phyloP scores from a whole-genome alignment of 768 basidiomycete species.

The Lactarius pseudohatsudake region DNA sequence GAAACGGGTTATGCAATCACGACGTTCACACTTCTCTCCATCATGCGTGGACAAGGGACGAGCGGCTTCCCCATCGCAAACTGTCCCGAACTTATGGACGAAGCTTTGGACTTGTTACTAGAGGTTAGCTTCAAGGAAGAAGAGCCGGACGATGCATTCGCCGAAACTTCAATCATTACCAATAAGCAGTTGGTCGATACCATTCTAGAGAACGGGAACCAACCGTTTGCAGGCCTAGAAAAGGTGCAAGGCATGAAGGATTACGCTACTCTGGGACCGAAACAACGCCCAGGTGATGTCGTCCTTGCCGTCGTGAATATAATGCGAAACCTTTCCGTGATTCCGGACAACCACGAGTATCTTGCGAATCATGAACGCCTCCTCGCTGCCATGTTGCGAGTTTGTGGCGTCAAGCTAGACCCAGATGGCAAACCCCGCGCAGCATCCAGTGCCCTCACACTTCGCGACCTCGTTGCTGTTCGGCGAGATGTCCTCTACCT shows the following conservation, averaged over 20 bases:
- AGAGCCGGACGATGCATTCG: slow-evolving; percentile 30
- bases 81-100: slow-evolving; percentile 80
- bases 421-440: slow-evolving; percentile 38
- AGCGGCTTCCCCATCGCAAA: slow-evolving; percentile 74
- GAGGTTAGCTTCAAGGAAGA: slow-evolving; percentile 71
- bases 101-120: slow-evolving; percentile 82
- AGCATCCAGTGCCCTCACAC: slow-evolving; percentile 58
- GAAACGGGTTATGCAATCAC: slow-evolving; percentile 92
- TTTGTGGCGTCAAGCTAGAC: slow-evolving; percentile 46
- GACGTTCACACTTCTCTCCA: slow-evolving; percentile 77
- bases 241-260: slow-evolving; percentile 52
- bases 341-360: slow-evolving; percentile 66
- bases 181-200: slow-evolving; percentile 62
- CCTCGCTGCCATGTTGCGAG: slow-evolving; percentile 63
- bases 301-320: slow-evolving; percentile 74
- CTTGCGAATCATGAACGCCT: slow-evolving; percentile 65
- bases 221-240: slow-evolving; percentile 59
- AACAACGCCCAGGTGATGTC: slow-evolving; percentile 66
- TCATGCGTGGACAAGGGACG: slow-evolving; percentile 66
- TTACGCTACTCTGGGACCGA: slow-evolving; percentile 47
- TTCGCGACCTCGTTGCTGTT: slow-evolving; percentile 66
- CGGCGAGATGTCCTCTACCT: slow-evolving; percentile 78
- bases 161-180: slow-evolving; percentile 46
- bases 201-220: slow-evolving; percentile 55
- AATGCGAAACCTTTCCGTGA: slow-evolving; percentile 81